A percentile compares a stretch with the other conserved stretches of the same genome.
Conservation (phyloP, 257 asterid species). For the Agastache rugosa region DNA sequence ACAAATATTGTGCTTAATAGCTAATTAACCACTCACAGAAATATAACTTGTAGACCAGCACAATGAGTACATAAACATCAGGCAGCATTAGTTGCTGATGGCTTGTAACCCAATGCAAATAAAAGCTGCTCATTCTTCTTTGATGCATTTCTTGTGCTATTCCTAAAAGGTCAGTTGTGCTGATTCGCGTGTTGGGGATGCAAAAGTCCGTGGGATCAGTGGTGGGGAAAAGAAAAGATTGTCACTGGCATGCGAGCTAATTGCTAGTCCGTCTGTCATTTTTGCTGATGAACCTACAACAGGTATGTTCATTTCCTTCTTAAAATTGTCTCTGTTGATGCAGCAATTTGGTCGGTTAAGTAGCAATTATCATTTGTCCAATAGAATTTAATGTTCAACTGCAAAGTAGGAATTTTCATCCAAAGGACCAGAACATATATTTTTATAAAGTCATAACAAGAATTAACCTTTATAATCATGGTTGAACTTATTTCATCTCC, state of each 20-base stretch:
- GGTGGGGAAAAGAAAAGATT: conserved; percentile 98
- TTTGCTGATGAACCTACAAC: conserved; percentile 99
- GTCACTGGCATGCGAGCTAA: conserved; percentile 95
- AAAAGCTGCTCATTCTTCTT: conserved; percentile 32
- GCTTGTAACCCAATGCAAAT: conserved; percentile 17
- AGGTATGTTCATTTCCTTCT: conserved; percentile 54
- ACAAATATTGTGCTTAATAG: conserved; percentile 16
- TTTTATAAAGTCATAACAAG: conserved; percentile 26
- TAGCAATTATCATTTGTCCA: conserved; percentile 6
- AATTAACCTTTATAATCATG: conserved; percentile 2
- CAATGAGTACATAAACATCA: conserved; percentile 8
- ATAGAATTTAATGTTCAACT: conserved; percentile 19
- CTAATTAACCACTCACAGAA: background rate
- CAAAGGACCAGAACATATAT: conserved; percentile 4
- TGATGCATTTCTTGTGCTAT: conserved; percentile 36
- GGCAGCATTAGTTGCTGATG: background rate
- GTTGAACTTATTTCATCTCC: conserved; percentile 1
- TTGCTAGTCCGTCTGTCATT: conserved; percentile 96
- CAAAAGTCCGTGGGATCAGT: conserved; percentile 96
- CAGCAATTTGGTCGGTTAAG: conserved; percentile 12
- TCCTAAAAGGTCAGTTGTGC: conserved; percentile 82
- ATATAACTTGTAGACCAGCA: conserved; percentile 1
- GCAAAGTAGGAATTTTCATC: conserved; percentile 20
- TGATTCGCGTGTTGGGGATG: conserved; percentile 95
- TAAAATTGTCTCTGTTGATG: conserved; percentile 16